These are phyloP conservation scores for Erodium texanum DNA, from an alignment of 441 rosid species.

Conservation along the genomic window DNA sequence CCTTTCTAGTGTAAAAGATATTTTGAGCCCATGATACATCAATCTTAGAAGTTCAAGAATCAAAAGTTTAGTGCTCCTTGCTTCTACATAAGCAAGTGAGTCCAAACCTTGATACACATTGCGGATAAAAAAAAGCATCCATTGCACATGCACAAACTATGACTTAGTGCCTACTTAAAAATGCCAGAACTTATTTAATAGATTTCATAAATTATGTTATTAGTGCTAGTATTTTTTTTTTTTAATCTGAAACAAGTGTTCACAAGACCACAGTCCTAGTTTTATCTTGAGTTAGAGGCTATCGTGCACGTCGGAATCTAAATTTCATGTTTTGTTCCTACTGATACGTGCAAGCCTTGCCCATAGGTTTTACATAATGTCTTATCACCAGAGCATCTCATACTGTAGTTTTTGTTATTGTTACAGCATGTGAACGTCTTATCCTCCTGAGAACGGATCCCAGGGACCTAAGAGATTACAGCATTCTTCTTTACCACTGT, in stretches of 20 bases:
- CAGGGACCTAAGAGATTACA: slow-evolving; percentile 52
- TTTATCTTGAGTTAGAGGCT: background rate
- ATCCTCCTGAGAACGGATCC: slow-evolving; percentile 42
- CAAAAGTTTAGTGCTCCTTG: no score
- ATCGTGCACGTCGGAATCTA: background rate
- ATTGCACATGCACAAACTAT: no score
- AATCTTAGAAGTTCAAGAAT: no score
- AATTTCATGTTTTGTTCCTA: background rate
- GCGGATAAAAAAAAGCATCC: no score
- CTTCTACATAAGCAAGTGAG: no score
- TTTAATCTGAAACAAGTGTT: background rate
- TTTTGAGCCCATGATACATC: no score
- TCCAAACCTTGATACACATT: no score
- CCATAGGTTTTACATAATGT: background rate
- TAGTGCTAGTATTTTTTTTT: background rate
- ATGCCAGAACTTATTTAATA: background rate
- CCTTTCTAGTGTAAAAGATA: no score
- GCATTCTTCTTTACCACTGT: slow-evolving; percentile 59
- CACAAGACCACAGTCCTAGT: background rate
- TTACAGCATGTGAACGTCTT: slow-evolving; percentile 57
- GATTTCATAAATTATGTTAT: background rate
- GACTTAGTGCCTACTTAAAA: no score
- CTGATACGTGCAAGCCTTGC: no score
- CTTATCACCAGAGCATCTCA: background rate
- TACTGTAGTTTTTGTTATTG: background rate